Evolutionary conservation across 495 filamentous ascomycete species (phyloP).

Genomic region (Annulohypoxylon stygium): DNA sequence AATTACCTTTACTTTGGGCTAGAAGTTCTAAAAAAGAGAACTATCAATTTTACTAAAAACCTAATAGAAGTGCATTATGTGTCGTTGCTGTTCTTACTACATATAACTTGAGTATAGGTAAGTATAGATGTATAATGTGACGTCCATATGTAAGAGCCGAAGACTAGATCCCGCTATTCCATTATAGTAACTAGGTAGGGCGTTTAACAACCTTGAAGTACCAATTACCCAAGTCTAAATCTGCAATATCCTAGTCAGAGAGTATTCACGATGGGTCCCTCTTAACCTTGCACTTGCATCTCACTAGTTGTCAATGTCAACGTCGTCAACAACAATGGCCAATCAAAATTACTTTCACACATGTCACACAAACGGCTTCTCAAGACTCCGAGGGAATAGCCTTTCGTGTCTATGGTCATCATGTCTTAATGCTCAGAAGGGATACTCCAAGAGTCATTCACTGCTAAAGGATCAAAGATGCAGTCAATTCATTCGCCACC

Average conservation of each 20-base stretch:
- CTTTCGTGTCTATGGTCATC: background rate
- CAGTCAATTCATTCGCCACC: conserved; percentile 9
- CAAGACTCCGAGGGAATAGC: conserved; percentile 20
- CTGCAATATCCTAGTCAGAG: conserved; percentile 2
- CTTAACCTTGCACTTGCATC: conserved; percentile 15
- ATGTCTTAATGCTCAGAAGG: background rate
- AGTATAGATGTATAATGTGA: background rate
- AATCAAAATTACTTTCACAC: conserved; percentile 24
- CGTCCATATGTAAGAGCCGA: background rate
- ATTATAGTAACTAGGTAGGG: background rate
- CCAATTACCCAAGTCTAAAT: background rate
- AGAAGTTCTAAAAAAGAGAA: too few relatives aligned
- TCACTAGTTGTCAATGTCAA: background rate
- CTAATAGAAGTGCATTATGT: background rate
- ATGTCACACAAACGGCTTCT: conserved; percentile 21
- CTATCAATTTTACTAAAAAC: too few relatives aligned
- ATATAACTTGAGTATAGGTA: background rate
- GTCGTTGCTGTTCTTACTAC: background rate
- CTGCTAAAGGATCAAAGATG: background rate
- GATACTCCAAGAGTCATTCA: background rate
- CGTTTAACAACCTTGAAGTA: background rate
- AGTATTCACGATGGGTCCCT: background rate
- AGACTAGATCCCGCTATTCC: background rate
- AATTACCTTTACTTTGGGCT: background rate
- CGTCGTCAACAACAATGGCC: conserved; percentile 6